Percentiles rank a stretch among this genome's conserved stretches.
phyloP scores from a whole-genome alignment of 202 grass and related monocot species.

The Brachypodium distachyon region DNA sequence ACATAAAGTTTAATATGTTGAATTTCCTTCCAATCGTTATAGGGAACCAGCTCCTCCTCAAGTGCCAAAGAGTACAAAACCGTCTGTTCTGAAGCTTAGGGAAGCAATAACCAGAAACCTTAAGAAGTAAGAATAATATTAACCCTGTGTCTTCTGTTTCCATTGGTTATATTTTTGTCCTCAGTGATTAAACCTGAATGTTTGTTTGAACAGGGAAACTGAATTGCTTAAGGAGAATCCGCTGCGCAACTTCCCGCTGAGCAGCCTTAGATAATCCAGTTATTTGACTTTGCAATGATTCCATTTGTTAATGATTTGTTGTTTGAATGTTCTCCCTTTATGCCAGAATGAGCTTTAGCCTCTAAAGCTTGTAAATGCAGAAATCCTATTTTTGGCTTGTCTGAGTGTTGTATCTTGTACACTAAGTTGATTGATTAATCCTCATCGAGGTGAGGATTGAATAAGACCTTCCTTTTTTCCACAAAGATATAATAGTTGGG shows the following conservation, averaged over 20 bases:
- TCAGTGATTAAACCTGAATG: constrained; percentile 1
- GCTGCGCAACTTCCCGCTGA: constrained; percentile 67
- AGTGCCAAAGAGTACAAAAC: constrained; percentile 53
- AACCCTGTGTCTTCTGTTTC: background rate
- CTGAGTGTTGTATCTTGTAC: constrained; percentile 10
- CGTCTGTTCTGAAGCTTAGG: constrained; percentile 64
- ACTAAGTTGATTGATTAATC: constrained; percentile 3
- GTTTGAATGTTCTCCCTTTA: constrained; percentile 13
- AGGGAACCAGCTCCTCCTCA: constrained; percentile 26
- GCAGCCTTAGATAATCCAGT: constrained; percentile 60
- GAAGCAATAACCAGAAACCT: constrained; percentile 59
- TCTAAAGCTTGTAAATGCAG: constrained; percentile 50
- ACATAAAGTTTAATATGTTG: background rate
- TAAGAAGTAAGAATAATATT: constrained; percentile 63
- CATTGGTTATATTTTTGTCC: background rate
- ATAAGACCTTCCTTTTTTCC: background rate
- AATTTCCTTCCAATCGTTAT: background rate
- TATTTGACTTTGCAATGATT: background rate
- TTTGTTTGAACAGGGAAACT: constrained; percentile 69
- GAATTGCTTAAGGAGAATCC: constrained; percentile 90
- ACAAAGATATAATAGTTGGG: too few species aligned
- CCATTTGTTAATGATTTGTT: background rate
- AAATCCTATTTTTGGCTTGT: background rate
- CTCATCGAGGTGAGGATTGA: background rate
- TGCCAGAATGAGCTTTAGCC: constrained; percentile 54